These are phyloP conservation scores for Polyporus tsugae DNA, from an alignment of 1,284 basidiomycete genomes.

Conservation along the genomic window DNA sequence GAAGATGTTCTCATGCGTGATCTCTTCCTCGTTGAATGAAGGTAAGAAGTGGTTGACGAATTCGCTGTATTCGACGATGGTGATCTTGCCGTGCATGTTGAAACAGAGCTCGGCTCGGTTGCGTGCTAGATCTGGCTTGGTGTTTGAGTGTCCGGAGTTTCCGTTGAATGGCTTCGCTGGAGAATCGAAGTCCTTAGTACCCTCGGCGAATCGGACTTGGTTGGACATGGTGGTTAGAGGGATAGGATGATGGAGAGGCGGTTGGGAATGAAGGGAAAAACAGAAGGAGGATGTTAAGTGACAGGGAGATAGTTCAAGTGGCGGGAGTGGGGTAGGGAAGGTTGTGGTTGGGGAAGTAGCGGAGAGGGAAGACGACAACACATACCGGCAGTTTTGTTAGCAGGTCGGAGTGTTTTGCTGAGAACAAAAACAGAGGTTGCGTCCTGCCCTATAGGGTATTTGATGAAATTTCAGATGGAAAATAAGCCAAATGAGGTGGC, in stretches of 20 bases:
- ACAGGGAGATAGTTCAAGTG: neutral
- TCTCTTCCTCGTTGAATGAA: neutral
- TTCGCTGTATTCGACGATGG: neutral
- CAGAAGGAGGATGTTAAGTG: too few species aligned
- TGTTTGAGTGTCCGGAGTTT: neutral
- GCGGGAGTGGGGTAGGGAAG: neutral
- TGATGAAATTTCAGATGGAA: too few species aligned
- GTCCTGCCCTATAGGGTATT: neutral
- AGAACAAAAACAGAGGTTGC: neutral
- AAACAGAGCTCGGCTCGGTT: conserved; percentile 2
- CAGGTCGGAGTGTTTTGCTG: neutral
- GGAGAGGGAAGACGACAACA: neutral
- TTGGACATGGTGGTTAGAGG: neutral
- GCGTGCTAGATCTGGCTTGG: neutral
- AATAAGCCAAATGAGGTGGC: neutral
- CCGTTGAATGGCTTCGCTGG: neutral
- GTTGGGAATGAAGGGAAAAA: neutral
- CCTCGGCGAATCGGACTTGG: conserved; percentile 3
- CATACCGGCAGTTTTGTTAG: neutral
- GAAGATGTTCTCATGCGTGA: neutral
- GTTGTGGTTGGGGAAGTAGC: neutral
- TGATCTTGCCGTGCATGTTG: conserved; percentile 13
- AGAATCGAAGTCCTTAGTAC: neutral
- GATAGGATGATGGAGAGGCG: neutral
- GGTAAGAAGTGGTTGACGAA: conserved; percentile 2